phyloP scores from a whole-genome alignment of 2,329 filamentous ascomycete genomes.

The Alternaria sp. region DNA sequence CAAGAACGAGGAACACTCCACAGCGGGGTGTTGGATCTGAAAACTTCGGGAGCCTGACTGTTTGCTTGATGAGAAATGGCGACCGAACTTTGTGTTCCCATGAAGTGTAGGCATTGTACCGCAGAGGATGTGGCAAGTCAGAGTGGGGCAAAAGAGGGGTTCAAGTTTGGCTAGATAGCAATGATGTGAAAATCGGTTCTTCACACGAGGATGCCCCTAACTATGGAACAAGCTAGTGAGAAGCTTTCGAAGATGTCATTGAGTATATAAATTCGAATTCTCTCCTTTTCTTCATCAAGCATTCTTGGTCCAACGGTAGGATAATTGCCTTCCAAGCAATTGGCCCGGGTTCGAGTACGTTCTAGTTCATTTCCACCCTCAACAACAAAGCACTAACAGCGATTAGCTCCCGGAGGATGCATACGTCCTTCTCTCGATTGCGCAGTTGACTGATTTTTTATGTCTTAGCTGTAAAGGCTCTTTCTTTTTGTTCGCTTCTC shows the following conservation, averaged over 20 bases:
- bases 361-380: not conserved
- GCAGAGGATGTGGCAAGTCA: not conserved
- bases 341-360: constrained; percentile 30
- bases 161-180: not conserved
- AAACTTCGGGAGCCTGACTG: not conserved
- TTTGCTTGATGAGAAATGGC: not conserved
- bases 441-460: constrained; percentile 16
- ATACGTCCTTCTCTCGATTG: constrained; percentile 30
- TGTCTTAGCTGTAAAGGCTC: not conserved
- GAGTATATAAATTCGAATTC: not conserved
- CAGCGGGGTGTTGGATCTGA: not conserved
- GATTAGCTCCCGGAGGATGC: constrained; percentile 28
- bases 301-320: constrained; percentile 33
- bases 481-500: not conserved
- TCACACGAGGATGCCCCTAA: not conserved
- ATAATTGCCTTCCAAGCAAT: constrained; percentile 39
- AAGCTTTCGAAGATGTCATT: not conserved
- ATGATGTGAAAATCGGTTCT: not conserved
- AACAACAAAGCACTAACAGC: not conserved
- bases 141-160: not conserved
- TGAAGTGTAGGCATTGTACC: not conserved
- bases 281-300: constrained; percentile 14
- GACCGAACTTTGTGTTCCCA: not conserved
- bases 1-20: not conserved
- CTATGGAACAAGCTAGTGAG: not conserved